Percentiles rank a stretch among this genome's conserved stretches.
Evolutionary conservation across 2,329 filamentous ascomycete genomes (phyloP).

Genomic region (Ophiocordyceps camponoti-saundersi): DNA sequence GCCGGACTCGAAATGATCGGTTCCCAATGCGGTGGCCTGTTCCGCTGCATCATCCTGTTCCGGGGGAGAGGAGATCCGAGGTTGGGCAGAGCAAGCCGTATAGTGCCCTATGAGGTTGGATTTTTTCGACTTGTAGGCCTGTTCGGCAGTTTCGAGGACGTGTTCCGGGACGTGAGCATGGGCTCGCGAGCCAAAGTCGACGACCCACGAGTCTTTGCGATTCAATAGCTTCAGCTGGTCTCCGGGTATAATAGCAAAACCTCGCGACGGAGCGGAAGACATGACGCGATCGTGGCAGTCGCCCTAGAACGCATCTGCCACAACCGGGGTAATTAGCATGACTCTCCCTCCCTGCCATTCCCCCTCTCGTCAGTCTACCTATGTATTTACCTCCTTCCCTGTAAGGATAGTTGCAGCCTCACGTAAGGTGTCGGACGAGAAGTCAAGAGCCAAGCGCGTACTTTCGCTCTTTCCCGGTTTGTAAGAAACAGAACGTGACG

Average conservation of each 20-base stretch:
- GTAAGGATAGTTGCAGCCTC: not conserved
- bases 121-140: conserved; percentile 5
- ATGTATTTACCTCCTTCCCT: not conserved
- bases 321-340: not conserved
- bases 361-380: not conserved
- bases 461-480: not conserved
- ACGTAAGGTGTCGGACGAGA: not conserved
- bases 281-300: conserved; percentile 5
- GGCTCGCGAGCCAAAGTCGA: conserved; percentile 8
- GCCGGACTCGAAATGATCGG: not conserved
- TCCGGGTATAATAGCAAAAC: conserved; percentile 15
- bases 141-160: conserved; percentile 15
- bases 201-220: conserved; percentile 18
- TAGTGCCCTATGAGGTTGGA: not conserved
- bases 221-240: conserved; percentile 22
- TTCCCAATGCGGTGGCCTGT: not conserved
- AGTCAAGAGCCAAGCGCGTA: not conserved
- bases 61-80: not conserved
- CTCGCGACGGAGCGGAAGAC: conserved; percentile 10
- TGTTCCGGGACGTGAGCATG: conserved; percentile 17
- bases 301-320: not conserved
- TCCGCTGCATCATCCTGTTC: not conserved
- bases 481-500: not conserved
- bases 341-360: not conserved
- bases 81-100: not conserved